These are phyloP conservation scores for Penicillium sp. DNA, from an alignment of 2,329 filamentous ascomycete species.

Conservation along the genomic window DNA sequence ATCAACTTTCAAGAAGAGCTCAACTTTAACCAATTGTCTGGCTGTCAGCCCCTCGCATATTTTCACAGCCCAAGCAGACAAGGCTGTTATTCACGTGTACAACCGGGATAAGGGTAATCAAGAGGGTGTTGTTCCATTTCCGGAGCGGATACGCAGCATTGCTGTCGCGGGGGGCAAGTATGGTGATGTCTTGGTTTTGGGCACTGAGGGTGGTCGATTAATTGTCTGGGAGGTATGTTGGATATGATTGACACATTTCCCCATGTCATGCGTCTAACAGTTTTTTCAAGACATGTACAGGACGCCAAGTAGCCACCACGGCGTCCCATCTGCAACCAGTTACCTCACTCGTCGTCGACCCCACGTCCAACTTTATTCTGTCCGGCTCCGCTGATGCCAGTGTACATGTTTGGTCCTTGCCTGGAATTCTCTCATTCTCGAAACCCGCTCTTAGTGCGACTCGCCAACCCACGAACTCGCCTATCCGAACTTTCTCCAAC, in stretches of 20 bases:
- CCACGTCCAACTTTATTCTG: conserved; percentile 55
- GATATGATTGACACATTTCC: conserved; percentile 3
- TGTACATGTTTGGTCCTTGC: conserved; percentile 86
- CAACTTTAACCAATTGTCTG: conserved; percentile 72
- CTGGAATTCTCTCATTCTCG: conserved; percentile 66
- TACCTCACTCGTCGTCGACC: conserved; percentile 68
- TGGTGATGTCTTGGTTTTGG: conserved; percentile 65
- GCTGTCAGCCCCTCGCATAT: conserved; percentile 79
- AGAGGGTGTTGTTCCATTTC: conserved; percentile 83
- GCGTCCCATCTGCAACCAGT: conserved; percentile 53
- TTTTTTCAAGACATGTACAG: conserved; percentile 41
- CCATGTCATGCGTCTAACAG: conserved; percentile 6
- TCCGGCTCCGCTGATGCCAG: conserved; percentile 68
- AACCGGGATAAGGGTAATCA: conserved; percentile 78
- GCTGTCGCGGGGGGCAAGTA: conserved; percentile 64
- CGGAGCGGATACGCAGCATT: conserved; percentile 78
- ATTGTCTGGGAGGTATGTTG: conserved; percentile 84
- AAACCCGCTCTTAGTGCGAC: conserved; percentile 42
- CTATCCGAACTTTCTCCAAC: conserved; percentile 72
- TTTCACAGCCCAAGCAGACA: conserved; percentile 87
- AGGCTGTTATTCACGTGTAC: conserved; percentile 91
- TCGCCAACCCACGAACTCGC: conserved; percentile 55
- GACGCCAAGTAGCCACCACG: conserved; percentile 45
- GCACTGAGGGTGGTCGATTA: conserved; percentile 79
- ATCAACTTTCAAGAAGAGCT: conserved; percentile 86